Conservation (phyloP, 2,329 filamentous ascomycete species). For the Diplodia scrobiculata region DNA sequence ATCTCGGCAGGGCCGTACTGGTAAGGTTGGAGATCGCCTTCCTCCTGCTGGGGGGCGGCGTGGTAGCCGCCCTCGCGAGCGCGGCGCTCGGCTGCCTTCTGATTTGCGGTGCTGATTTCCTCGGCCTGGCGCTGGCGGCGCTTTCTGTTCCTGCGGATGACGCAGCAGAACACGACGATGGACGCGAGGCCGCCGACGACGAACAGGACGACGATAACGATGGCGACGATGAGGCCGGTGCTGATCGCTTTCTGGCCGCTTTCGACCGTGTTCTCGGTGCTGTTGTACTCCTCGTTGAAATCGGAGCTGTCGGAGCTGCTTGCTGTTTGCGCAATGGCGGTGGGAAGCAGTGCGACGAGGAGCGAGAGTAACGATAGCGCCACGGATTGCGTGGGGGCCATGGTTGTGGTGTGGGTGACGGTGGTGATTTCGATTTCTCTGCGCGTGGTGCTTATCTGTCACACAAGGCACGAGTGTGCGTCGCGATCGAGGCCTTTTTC, state of each 20-base stretch:
- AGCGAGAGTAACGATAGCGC: neutral
- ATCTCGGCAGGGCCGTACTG: slow-evolving; percentile 12
- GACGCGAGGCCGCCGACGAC: neutral
- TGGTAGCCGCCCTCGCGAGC: slow-evolving; percentile 3
- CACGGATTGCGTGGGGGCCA: neutral
- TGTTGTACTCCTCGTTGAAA: neutral
- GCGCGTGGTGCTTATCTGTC: neutral
- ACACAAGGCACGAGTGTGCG: neutral
- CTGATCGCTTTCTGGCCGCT: neutral
- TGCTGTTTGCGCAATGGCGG: neutral
- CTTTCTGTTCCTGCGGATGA: neutral
- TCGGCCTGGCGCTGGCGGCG: slow-evolving; percentile 1
- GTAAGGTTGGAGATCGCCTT: neutral
- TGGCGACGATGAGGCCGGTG: neutral
- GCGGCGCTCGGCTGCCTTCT: slow-evolving; percentile 8
- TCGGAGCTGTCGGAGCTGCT: neutral
- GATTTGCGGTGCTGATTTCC: slow-evolving; percentile 2
- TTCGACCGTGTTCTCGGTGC: neutral
- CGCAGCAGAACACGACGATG: slow-evolving; percentile 14
- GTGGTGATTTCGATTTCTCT: neutral
- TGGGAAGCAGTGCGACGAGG: neutral
- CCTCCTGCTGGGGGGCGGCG: neutral
- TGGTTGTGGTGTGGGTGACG: neutral
- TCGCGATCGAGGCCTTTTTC: neutral
- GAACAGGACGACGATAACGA: slow-evolving; percentile 9